phyloP scores from a whole-genome alignment of 2,329 filamentous ascomycete genomes.

The Claviceps sp. region DNA sequence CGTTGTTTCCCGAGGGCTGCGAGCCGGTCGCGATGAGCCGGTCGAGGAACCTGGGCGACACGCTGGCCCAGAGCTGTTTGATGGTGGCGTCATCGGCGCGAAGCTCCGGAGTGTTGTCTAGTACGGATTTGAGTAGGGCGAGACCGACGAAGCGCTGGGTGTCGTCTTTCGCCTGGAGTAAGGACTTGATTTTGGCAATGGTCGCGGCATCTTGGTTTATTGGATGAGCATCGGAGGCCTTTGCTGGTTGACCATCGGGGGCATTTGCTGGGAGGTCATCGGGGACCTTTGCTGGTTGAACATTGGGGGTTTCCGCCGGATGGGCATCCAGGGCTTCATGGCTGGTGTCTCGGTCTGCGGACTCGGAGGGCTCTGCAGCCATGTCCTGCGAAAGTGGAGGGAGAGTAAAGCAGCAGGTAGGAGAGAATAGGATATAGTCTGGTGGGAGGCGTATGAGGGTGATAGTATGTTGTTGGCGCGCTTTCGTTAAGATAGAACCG shows the following conservation, averaged over 20 bases:
- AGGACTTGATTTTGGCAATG: slow-evolving; percentile 35
- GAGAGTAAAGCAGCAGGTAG: background rate
- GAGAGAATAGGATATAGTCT: too few relatives aligned
- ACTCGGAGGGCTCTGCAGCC: background rate
- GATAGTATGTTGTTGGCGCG: too few relatives aligned
- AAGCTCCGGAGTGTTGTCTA: slow-evolving; percentile 45
- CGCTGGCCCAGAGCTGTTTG: slow-evolving; percentile 41
- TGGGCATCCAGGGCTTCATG: background rate
- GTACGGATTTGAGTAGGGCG: slow-evolving; percentile 49
- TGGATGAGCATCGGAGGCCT: background rate
- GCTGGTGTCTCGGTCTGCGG: background rate
- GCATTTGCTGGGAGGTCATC: too few relatives aligned
- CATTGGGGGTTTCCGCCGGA: too few relatives aligned
- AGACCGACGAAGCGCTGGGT: slow-evolving; percentile 56
- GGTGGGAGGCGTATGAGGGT: too few relatives aligned
- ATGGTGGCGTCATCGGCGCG: slow-evolving; percentile 32
- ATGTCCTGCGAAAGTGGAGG: background rate
- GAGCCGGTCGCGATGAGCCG: slow-evolving; percentile 44
- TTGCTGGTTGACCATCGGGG: too few relatives aligned
- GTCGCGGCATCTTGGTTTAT: slow-evolving; percentile 9
- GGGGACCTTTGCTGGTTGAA: too few relatives aligned
- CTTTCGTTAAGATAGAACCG: too few relatives aligned
- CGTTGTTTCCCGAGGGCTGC: slow-evolving; percentile 27
- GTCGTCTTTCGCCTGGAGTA: slow-evolving; percentile 48
- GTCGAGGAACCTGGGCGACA: slow-evolving; percentile 51